Percentiles rank a stretch among this genome's conserved stretches.
phyloP scores from a whole-genome alignment of 768 basidiomycete species.

The Tephrocybe sp. region DNA sequence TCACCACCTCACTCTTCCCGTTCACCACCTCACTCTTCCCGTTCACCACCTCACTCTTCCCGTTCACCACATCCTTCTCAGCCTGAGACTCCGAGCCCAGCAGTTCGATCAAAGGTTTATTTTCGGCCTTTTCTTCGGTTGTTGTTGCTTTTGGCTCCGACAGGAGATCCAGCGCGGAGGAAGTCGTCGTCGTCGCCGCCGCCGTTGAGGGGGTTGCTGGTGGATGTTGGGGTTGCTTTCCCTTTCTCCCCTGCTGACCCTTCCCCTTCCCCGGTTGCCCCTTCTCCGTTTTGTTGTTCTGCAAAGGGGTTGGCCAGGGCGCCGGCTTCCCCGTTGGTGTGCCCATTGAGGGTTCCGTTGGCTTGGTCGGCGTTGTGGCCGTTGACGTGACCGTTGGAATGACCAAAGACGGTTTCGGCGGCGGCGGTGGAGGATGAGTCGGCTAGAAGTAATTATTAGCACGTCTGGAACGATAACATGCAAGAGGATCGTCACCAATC shows the following conservation, averaged over 20 bases:
- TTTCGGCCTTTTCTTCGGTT: neutral
- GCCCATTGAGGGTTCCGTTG: slow-evolving; percentile 3
- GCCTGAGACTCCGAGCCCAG: neutral
- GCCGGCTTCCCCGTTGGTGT: neutral
- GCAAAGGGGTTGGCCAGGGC: no score
- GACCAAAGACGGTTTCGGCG: neutral
- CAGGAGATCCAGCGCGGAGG: neutral
- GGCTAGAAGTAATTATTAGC: slow-evolving; percentile 6
- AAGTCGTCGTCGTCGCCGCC: neutral
- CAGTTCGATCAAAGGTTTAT: slow-evolving; percentile 4
- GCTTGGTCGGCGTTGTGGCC: neutral
- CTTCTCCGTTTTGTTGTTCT: neutral
- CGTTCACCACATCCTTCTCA: neutral
- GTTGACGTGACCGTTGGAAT: slow-evolving; percentile 1
- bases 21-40: neutral
- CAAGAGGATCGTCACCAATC: slow-evolving; percentile 18
- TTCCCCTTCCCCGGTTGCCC: slow-evolving; percentile 1
- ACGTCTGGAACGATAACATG: neutral
- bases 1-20: neutral
- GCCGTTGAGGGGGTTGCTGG: neutral
- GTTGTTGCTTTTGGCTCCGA: neutral
- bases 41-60: neutral
- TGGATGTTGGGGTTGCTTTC: neutral
- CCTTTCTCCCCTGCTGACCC: neutral
- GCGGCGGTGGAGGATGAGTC: neutral